Evolutionary conservation across 176 grass and related monocot genomes (phyloP), one percentile per base, ranked within the genome.

Genomic region (Carex scoparia): DNA sequence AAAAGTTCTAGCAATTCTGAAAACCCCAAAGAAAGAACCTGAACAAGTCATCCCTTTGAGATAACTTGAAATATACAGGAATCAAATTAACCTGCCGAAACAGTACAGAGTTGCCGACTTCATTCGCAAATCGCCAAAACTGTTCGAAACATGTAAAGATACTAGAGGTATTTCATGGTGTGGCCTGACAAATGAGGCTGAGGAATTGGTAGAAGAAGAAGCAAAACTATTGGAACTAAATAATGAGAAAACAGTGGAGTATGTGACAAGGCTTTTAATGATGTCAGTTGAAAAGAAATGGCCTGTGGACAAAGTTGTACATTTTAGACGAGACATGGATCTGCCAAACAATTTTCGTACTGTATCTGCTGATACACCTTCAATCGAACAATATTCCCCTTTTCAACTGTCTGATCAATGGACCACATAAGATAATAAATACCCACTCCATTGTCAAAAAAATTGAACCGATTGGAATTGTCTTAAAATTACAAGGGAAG

Each of bases 91-190:
- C 23, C 23, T 23, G 23, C 23, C 23, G 4, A 88, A 92, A 73
- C 91, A 86, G 2, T 85, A 98, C 83, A 94, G 89, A 81, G 92
- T 98, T 56, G 86, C 85, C 6, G 90, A 98, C 79, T 98, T 98
- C 64, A 66, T 93, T 71, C 73, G 69, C 49, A 90, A 87, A 68
- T 98, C 91, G 10, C 92, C 95, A 6, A 83, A 73, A 81, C 82
- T 98, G 14, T 94, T 98, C 80, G 89, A 98, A 85, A 61, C 90
- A 83, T 91, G 84, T 84, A 92, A 79, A 81, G 87, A 97, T 86
- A 89, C 64, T 80, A 88, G 85, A 66, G 94, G 92, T 18, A 89
- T 90, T 70, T 79, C 90, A 72, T 94, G 94, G 94, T 89, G 90
- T 0, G 88, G 90, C 7, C 85, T 97, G 46, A 92, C 92, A 3